Evolutionary conservation across 2,329 filamentous ascomycete species (phyloP).

Genomic region (Claviceps spartinae): DNA sequence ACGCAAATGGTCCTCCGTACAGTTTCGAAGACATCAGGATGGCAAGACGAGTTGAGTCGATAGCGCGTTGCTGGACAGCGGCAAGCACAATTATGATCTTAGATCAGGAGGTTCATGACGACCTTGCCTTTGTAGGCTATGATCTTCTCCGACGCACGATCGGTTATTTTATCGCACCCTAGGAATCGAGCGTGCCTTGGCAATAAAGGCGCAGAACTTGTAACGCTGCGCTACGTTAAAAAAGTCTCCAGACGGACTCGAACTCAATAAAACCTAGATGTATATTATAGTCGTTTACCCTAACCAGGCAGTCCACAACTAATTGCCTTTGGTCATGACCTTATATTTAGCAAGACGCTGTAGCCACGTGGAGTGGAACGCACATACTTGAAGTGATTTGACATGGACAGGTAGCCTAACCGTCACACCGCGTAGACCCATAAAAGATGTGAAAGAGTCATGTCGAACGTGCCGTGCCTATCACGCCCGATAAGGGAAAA

Average conservation of each 20-base stretch:
- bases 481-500: neutral
- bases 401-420: neutral
- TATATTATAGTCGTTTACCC: too few relatives aligned
- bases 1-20: too few relatives aligned
- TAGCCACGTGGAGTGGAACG: neutral
- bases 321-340: neutral
- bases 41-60: neutral
- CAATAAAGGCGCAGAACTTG: too few relatives aligned
- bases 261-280: too few relatives aligned
- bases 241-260: too few relatives aligned
- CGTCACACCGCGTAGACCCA: constrained; percentile 1
- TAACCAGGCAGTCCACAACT: neutral
- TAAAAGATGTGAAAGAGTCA: neutral
- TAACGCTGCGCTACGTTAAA: too few relatives aligned
- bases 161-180: too few relatives aligned
- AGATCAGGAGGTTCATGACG: too few relatives aligned
- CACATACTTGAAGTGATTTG: neutral
- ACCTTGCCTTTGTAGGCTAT: too few relatives aligned
- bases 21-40: neutral
- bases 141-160: too few relatives aligned
- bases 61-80: neutral
- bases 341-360: neutral
- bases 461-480: neutral
- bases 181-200: too few relatives aligned
- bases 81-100: too few relatives aligned